Base-by-base conservation (phyloP, 768 basidiomycete genomes). In the Austroboletus eburneus region DNA sequence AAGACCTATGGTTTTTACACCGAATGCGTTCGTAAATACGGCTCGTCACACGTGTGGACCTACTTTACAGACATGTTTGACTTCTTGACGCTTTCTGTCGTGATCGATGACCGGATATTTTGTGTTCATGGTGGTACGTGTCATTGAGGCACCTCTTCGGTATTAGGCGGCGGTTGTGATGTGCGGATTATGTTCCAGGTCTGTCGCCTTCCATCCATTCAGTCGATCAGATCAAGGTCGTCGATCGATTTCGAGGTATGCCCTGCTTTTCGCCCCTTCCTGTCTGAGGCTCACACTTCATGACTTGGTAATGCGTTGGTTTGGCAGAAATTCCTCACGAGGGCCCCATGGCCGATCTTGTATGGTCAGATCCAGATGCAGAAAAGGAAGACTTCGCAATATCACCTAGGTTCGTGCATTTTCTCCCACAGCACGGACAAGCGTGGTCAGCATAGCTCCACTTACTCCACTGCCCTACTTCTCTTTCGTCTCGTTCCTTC, bases 21-120 rank as follows among this genome's bases (percentile, higher is more conserved):
- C 30, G 96, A 99, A 75, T 98, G 96, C 61, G 84, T 95, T 18
- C 80, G 94, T 34, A 99, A 99, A 70, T 99, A 99, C 58, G 94
- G 93, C 45, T 86, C 90, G 2, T 84, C 93, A 25, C 86, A 88
- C 57, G 95, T 97, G 27, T 99, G 96, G 96, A 93, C 91, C 22
- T 97, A 98, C 68, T 98, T 99, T 62, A 99, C 96, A 49, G 96
- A 99, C 71, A 96, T 99, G 95, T 99, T 99, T 68, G 96, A 99
- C 73, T 99, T 93, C 72, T 70, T 99, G 56, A 98, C 96, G 10
- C 74, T 99, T 46, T 93, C 91, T 27, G 94, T 95, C 46, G 96
- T 99, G 51, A 97, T 99, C 58, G 96, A 99, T 70, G 93, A 99
- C 72, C 85, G 85, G 61, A 97, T 99, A 77, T 97, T 99, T 67